Base-by-base conservation (phyloP, 345 rosid genomes). In the Lepidium didymum region DNA sequence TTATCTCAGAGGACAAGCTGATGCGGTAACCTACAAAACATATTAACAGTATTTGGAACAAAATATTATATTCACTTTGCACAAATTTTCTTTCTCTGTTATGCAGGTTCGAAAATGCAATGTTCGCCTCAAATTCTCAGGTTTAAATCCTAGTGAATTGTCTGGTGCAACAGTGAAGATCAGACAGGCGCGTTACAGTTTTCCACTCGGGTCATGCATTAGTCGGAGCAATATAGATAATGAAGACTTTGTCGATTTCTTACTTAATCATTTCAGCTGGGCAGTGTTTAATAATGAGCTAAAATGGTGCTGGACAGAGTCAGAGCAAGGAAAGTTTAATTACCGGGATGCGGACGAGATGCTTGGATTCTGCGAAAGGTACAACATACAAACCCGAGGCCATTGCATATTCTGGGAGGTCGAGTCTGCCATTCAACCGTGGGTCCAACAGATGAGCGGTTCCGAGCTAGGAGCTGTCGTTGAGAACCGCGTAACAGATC, bases 401-500 rank as follows among this genome's bases (percentile, higher is more conserved):
- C 99, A 94, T 67, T 94, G 99, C 70, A 87, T 94, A 82, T 91
- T 94, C 86, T 94, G 99, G 97, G 99, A 94, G 78, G 95, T 88
- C 34, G 92, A 88, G 67, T 75, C 80, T 50, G 76, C 76, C 1
- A 89, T 94, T 74, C 97, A 94, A 76, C 74, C 72, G 11, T 94
- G 99, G 99, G 75, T 94, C 66, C 87, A 77, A 55, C 68, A 86
- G 53, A 82, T 88, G 51, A 81, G 82, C 63, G 81, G 68, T 49
- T 56, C 49, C 12, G 89, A 84, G 81, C 69, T 93, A 59, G 64
- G 51, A 76, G 67, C 35, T 25, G 95, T 96, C 0, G 85, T 93
- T 60, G 86, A 83, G 75, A 91, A 80, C 67, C 96, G 87, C 7
- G 64, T 91, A 10, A 84, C 81, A 0, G 81, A 86, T 57, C 97